Percentiles rank a stretch among this genome's conserved stretches.
These are phyloP conservation scores for Xylaria cubensis DNA, from an alignment of 495 filamentous ascomycete genomes.

Conservation along the genomic window DNA sequence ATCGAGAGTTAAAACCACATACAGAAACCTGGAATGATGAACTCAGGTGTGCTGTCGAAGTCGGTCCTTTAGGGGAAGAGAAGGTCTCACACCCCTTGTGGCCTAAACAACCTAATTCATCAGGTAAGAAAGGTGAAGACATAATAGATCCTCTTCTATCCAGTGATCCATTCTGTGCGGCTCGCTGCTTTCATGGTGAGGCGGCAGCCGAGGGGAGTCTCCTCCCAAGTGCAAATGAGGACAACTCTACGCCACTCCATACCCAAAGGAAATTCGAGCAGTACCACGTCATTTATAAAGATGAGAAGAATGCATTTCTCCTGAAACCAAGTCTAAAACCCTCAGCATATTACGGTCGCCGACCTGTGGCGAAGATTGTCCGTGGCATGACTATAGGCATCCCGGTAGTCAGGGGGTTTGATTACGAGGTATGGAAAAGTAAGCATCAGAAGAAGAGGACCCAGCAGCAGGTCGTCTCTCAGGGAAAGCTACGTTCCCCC, in stretches of 20 bases:
- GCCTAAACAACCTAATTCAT: constrained; percentile 61
- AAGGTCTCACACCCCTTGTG: constrained; percentile 85
- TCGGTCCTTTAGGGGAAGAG: constrained; percentile 87
- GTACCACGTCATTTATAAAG: constrained; percentile 83
- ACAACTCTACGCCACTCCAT: constrained; percentile 41
- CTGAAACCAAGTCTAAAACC: constrained; percentile 80
- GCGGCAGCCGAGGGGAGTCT: constrained; percentile 60
- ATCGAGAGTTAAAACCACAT: constrained; percentile 85
- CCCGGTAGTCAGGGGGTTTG: constrained; percentile 86
- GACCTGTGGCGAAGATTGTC: constrained; percentile 82
- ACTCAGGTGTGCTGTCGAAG: constrained; percentile 86
- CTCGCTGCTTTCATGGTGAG: constrained; percentile 60
- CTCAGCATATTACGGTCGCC: constrained; percentile 77
- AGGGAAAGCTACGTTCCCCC: constrained; percentile 57
- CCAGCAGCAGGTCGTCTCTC: constrained; percentile 46
- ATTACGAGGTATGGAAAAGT: constrained; percentile 75
- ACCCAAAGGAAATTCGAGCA: constrained; percentile 62
- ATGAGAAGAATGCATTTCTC: constrained; percentile 75
- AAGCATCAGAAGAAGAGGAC: constrained; percentile 61
- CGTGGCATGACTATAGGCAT: constrained; percentile 84
- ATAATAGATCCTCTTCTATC: constrained; percentile 56
- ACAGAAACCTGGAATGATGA: constrained; percentile 94
- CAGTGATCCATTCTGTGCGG: constrained; percentile 60
- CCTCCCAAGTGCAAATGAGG: constrained; percentile 47
- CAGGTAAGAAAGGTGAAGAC: constrained; percentile 42